Conservation (phyloP, 306 rosid genomes). For the Trichosanthes truncata region DNA sequence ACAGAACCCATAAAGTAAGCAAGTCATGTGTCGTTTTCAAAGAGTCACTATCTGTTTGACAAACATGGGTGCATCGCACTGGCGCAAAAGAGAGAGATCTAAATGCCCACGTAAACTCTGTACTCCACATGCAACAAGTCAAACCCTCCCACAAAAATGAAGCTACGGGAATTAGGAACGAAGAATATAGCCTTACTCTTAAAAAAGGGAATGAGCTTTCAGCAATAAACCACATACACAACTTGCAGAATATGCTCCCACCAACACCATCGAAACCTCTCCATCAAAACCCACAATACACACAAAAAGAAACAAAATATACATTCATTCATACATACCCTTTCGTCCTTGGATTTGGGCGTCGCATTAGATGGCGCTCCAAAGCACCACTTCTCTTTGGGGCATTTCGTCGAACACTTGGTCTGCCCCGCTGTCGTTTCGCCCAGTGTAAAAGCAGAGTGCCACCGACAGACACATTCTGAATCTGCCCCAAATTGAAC, state of each 20-base stretch:
- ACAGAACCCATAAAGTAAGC: neutral
- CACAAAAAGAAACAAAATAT: neutral
- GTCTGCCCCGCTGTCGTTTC: neutral
- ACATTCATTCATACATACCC: neutral
- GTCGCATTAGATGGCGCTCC: neutral
- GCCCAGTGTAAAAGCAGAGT: neutral
- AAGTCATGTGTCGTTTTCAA: neutral
- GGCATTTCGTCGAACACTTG: conserved; percentile 2
- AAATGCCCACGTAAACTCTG: neutral
- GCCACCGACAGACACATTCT: neutral
- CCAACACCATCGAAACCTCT: neutral
- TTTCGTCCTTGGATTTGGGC: neutral
- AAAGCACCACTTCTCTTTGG: neutral
- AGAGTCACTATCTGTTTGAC: neutral
- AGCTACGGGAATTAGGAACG: neutral
- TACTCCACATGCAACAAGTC: neutral
- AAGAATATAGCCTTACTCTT: neutral
- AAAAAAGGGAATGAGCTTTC: neutral
- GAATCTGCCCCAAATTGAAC: neutral
- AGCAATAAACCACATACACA: neutral
- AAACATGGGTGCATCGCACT: neutral
- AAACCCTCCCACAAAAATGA: neutral
- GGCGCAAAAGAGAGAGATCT: neutral
- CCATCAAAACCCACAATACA: neutral
- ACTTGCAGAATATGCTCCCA: neutral